Evolutionary conservation across 495 filamentous ascomycete genomes (phyloP).

Genomic region (Baudoinia panamericana): DNA sequence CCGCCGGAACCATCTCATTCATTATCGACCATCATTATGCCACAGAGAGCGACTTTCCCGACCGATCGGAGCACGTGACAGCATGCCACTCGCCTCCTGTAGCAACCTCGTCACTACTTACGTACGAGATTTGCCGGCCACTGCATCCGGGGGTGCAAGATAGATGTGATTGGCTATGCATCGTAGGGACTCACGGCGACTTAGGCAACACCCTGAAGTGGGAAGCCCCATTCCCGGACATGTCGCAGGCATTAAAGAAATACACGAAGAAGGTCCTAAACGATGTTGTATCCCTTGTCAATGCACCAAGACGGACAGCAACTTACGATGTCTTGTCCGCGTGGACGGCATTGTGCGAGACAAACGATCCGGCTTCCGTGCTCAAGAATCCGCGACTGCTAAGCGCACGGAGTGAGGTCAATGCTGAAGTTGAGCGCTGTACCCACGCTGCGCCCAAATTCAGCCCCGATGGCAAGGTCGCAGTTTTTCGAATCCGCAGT

Average conservation of each 20-base stretch:
- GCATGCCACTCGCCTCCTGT: slow-evolving; percentile 45
- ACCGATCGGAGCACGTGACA: slow-evolving; percentile 35
- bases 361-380: slow-evolving; percentile 32
- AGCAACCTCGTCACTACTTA: slow-evolving; percentile 42
- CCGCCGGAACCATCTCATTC: slow-evolving; percentile 29
- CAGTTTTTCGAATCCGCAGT: slow-evolving; percentile 42
- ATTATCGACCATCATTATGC: slow-evolving; percentile 47
- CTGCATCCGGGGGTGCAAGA: slow-evolving; percentile 34
- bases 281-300: slow-evolving; percentile 42
- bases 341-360: slow-evolving; percentile 39
- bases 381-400: slow-evolving; percentile 33
- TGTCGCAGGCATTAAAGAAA: slow-evolving; percentile 40
- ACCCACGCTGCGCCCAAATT: slow-evolving; percentile 45
- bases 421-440: slow-evolving; percentile 41
- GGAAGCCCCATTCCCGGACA: slow-evolving; percentile 45
- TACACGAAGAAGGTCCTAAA: slow-evolving; percentile 45
- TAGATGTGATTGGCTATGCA: slow-evolving; percentile 40
- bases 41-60: slow-evolving; percentile 39
- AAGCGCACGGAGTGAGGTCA: slow-evolving; percentile 38
- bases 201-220: slow-evolving; percentile 45
- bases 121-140: slow-evolving; percentile 41
- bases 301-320: slow-evolving; percentile 44
- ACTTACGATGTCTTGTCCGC: slow-evolving; percentile 40
- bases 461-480: slow-evolving; percentile 41
- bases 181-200: slow-evolving; percentile 47